These are phyloP conservation scores for Spiromastix sp. DNA, from an alignment of 2,329 filamentous ascomycete species.

Conservation along the genomic window DNA sequence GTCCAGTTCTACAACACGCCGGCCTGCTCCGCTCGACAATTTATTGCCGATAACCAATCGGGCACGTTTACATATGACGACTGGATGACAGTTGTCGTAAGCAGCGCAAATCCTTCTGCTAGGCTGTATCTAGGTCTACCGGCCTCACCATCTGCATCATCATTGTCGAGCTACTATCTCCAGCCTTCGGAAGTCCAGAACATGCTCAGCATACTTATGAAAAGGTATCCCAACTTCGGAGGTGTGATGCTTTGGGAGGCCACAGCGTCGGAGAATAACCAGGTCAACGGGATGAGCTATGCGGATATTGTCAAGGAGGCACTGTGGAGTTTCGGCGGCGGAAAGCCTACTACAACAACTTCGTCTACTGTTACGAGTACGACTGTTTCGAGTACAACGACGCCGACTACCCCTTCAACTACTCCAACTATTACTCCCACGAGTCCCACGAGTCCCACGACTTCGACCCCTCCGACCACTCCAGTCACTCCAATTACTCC, in stretches of 20 bases:
- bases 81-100: conserved; percentile 34
- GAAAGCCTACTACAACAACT: conserved; percentile 13
- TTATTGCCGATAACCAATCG: conserved; percentile 20
- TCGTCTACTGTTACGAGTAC: conserved; percentile 10
- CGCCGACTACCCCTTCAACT: conserved; percentile 5
- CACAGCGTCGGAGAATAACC: conserved; percentile 13
- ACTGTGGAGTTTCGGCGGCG: conserved; percentile 9
- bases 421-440: conserved; percentile 4
- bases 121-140: conserved; percentile 47
- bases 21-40: conserved; percentile 39
- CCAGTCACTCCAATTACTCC: conserved; percentile 7
- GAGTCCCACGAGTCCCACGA: conserved; percentile 7
- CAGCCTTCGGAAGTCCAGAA: conserved; percentile 34
- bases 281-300: conserved; percentile 8
- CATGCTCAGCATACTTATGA: conserved; percentile 35
- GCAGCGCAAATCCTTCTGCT: conserved; percentile 30
- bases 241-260: conserved; percentile 43
- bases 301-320: conserved; percentile 13
- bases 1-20: conserved; percentile 48
- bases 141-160: conserved; percentile 21
- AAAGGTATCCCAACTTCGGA: conserved; percentile 38
- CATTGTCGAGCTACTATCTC: conserved; percentile 35
- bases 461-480: conserved; percentile 9
- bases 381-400: conserved; percentile 7
- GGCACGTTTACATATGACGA: conserved; percentile 36